Evolutionary conservation across 2,329 filamentous ascomycete species (phyloP).

Genomic region (Aspergillus calidoustus): DNA sequence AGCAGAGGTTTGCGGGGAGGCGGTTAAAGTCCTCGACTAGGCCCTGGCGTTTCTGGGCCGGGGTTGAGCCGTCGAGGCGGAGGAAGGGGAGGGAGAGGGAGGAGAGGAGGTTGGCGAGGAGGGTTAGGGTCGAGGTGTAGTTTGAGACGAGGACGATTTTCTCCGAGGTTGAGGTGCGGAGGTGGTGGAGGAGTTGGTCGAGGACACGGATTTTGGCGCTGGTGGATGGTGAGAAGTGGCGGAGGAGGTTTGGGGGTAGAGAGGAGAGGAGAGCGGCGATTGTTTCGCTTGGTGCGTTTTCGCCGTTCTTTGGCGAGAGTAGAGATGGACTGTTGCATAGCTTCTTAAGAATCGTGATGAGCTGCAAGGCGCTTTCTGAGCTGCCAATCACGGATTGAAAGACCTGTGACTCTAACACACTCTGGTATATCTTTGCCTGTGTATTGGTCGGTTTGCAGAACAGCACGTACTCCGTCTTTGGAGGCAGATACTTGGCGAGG

Average conservation of each 20-base stretch:
- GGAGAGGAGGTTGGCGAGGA: constrained; percentile 65
- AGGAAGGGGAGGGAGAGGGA: constrained; percentile 65
- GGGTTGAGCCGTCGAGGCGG: constrained; percentile 72
- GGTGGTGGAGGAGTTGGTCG: constrained; percentile 65
- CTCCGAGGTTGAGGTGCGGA: constrained; percentile 65
- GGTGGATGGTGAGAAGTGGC: constrained; percentile 58
- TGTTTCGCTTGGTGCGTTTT: constrained; percentile 54
- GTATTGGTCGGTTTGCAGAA: constrained; percentile 66
- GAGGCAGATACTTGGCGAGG: constrained; percentile 67
- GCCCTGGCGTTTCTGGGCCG: constrained; percentile 65
- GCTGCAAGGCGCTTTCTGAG: constrained; percentile 65
- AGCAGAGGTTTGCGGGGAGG: constrained; percentile 58
- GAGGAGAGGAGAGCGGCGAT: constrained; percentile 55
- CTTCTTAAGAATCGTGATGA: constrained; percentile 75
- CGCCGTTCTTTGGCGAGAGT: constrained; percentile 56
- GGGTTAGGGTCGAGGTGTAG: constrained; percentile 72
- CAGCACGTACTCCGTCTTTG: constrained; percentile 70
- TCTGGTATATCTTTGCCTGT: constrained; percentile 65
- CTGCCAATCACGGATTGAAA: constrained; percentile 67
- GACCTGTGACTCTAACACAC: constrained; percentile 66
- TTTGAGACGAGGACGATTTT: constrained; percentile 79
- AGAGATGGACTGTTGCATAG: constrained; percentile 73
- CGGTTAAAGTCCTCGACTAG: constrained; percentile 74
- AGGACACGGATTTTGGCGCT: constrained; percentile 71
- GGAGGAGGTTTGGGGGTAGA: constrained; percentile 60